Evolutionary conservation across 2,329 filamentous ascomycete genomes (phyloP).

Genomic region (Lachnellula willkommii): DNA sequence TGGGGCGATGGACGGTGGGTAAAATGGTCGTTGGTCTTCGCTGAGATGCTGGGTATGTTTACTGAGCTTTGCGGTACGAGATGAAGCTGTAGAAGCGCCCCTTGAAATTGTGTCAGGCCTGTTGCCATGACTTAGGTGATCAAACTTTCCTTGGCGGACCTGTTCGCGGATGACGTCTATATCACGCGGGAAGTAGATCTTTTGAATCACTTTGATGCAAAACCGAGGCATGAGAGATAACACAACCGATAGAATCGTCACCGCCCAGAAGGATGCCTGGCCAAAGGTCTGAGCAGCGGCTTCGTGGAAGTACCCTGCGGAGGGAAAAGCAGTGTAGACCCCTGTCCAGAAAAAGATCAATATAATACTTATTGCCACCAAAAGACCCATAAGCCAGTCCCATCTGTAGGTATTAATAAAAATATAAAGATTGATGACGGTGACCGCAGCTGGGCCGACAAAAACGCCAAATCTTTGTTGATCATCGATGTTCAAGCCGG

Average conservation of each 20-base stretch:
- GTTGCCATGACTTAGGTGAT: conserved; percentile 48
- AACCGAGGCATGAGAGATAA: conserved; percentile 86
- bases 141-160: conserved; percentile 75
- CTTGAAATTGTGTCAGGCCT: conserved; percentile 36
- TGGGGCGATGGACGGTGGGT: conserved; percentile 79
- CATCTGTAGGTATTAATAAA: conserved; percentile 94
- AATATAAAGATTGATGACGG: conserved; percentile 90
- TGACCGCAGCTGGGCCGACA: conserved; percentile 75
- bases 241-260: conserved; percentile 70
- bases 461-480: conserved; percentile 81
- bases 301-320: conserved; percentile 67
- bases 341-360: conserved; percentile 96
- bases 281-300: conserved; percentile 74
- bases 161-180: conserved; percentile 96
- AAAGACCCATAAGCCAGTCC: conserved; percentile 91
- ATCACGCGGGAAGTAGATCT: conserved; percentile 88
- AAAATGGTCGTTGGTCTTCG: conserved; percentile 87
- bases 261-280: conserved; percentile 80
- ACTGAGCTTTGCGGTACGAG: conserved; percentile 45
- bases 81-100: conserved; percentile 49
- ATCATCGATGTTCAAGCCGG: conserved; percentile 72
- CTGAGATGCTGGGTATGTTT: conserved; percentile 56
- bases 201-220: conserved; percentile 79
- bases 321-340: conserved; percentile 55
- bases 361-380: conserved; percentile 75